These are phyloP conservation scores for Saccharum officinarum DNA, from an alignment of 176 grass and related monocot genomes.

Conservation along the genomic window DNA sequence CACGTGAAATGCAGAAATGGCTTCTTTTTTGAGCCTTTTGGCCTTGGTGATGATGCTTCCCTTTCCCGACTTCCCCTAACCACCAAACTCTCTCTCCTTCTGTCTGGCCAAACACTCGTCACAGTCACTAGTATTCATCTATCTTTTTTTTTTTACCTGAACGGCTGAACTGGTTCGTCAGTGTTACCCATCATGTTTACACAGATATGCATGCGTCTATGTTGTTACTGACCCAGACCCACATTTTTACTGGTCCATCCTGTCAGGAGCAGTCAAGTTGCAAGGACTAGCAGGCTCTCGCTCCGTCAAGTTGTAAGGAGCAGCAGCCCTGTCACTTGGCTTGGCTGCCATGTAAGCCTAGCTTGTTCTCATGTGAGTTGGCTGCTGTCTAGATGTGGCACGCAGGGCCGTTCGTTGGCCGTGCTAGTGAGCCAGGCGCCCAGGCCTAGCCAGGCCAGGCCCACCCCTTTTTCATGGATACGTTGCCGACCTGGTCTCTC, in stretches of 20 bases:
- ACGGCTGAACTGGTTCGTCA: neutral
- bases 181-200: slow-evolving; percentile 3
- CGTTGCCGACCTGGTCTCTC: neutral
- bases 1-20: slow-evolving; percentile 59
- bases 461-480: slow-evolving; percentile 39
- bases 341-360: slow-evolving; percentile 40
- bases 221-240: slow-evolving; percentile 15
- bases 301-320: neutral
- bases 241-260: slow-evolving; percentile 15
- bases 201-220: slow-evolving; percentile 11
- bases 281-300: neutral
- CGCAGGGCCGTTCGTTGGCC: slow-evolving; percentile 37
- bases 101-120: slow-evolving; percentile 33
- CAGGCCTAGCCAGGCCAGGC: neutral
- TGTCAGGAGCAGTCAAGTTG: slow-evolving; percentile 21
- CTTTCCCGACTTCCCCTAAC: slow-evolving; percentile 35
- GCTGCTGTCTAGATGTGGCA: slow-evolving; percentile 43
- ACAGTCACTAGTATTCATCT: slow-evolving; percentile 1
- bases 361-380: slow-evolving; percentile 53
- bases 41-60: slow-evolving; percentile 30
- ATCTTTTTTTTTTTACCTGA: neutral
- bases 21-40: slow-evolving; percentile 30
- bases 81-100: neutral
- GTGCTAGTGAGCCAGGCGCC: slow-evolving; percentile 24
- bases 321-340: neutral